Base-by-base conservation (phyloP, 2,329 filamentous ascomycete genomes). In the Claviceps pazoutovae region DNA sequence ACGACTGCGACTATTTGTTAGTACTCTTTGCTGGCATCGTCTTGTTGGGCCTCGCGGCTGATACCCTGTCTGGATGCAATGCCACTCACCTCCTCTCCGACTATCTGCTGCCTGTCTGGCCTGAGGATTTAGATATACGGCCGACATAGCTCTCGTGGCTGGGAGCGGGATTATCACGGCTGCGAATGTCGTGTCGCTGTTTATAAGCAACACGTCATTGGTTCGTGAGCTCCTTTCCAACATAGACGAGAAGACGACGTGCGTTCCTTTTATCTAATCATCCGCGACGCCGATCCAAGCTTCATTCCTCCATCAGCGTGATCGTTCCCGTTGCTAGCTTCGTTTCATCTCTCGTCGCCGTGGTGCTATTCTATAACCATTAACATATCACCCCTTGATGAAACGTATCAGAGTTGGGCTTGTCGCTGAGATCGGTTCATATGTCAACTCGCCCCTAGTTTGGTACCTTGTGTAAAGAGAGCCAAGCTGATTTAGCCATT, bases 401-500 rank as follows among this genome's bases (percentile, higher is more conserved):
- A 80, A 60, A 79, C 76, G 6, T 64, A 83, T 11, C 70, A 81
- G 60, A 80, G 76, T 63, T 83, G 80, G 80, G 76, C 72, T 42
- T 83, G 80, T 63, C 76, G 77, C 56, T 83, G 80, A 79, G 26
- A 30, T 30, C 8, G 26, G 8, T 9, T 9, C 26, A 30, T 30
- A 30, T 9, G 76, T 58, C 59, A 16, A 60, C 66, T 38, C 64
- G 72, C 55, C 79, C 80, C 34, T 68, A 78, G 59, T 83, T 80
- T 59, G 71, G 69, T 16, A 73, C 71, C 0, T 64, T 83, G 48
- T 83, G 80, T 64, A 69, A 65, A 54, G 72, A 82, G 65, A 79
- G 72, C 64, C 70, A 71, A 59, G 74, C 73, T 4, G 74, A 71
- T 2, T 62, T 82, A 30, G 75, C 75, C 57, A 66, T 83, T 45